phyloP scores from a whole-genome alignment of 169 alveolate genomes.

The Plasmodium sp. region DNA sequence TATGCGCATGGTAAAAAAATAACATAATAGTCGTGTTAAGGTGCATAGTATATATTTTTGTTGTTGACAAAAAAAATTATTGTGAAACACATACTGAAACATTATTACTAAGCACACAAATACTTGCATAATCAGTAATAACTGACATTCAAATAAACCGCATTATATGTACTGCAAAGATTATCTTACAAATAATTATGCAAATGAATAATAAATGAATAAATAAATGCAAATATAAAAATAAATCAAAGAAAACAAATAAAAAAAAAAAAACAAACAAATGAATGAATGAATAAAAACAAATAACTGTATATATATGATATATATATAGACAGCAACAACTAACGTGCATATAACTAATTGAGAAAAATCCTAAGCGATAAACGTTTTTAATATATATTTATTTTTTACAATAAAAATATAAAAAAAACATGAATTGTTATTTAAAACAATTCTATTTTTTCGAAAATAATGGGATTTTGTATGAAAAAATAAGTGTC shows the following conservation, averaged over 20 bases:
- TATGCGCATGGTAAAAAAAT: not conserved
- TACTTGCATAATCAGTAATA: not conserved
- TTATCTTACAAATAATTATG: not conserved
- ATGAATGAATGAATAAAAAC: not conserved
- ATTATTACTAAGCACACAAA: slow-evolving; percentile 1
- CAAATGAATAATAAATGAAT: not conserved
- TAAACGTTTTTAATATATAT: not conserved
- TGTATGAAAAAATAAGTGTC: not conserved
- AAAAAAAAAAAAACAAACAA: not conserved
- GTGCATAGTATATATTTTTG: not conserved
- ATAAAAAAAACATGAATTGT: not conserved
- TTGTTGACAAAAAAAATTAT: not conserved
- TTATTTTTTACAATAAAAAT: not conserved
- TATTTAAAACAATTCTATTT: not conserved
- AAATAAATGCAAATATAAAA: not conserved
- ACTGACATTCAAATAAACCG: not conserved
- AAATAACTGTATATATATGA: not conserved
- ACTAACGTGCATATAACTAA: not conserved
- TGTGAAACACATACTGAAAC: slow-evolving; percentile 20
- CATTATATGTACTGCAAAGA: not conserved
- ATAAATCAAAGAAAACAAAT: not conserved
- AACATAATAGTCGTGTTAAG: not conserved
- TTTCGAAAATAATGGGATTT: not conserved
- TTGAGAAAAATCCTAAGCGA: not conserved
- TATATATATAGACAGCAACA: not conserved